Evolutionary conservation across 176 grass and related monocot species (phyloP).

Genomic region (Echinochloa phyllopogon): DNA sequence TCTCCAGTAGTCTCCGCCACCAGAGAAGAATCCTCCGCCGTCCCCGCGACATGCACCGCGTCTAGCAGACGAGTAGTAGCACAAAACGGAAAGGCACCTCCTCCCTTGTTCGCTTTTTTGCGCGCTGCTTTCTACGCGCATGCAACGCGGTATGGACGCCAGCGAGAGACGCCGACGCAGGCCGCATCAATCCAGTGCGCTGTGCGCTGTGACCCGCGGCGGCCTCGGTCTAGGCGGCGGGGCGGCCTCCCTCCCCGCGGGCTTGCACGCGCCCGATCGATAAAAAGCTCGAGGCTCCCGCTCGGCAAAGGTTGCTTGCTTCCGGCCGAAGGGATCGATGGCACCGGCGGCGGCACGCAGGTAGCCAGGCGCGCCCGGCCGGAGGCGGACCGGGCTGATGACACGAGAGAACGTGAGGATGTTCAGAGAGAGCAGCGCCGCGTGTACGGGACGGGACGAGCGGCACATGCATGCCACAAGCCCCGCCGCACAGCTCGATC

Average conservation of each 20-base stretch:
- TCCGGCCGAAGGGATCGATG: conserved; percentile 10
- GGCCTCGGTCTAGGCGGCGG: neutral
- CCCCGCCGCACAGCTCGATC: too few species aligned
- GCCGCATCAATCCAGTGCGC: neutral
- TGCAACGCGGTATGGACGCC: neutral
- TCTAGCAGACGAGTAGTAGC: too few species aligned
- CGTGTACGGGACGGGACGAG: neutral
- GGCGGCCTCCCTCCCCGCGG: too few species aligned
- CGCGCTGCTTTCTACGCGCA: neutral
- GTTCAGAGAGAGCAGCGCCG: neutral
- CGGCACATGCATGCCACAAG: neutral
- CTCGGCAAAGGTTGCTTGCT: neutral
- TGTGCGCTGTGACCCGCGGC: neutral
- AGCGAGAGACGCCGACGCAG: neutral
- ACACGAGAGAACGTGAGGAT: neutral
- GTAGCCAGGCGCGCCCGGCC: neutral
- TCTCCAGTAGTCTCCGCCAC: too few species aligned
- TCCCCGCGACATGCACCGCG: too few species aligned
- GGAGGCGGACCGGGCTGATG: neutral
- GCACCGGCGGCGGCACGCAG: neutral
- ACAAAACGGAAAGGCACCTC: neutral
- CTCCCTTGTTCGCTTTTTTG: neutral
- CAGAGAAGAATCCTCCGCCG: too few species aligned
- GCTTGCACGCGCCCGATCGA: too few species aligned
- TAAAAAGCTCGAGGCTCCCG: neutral